Percentiles rank a stretch among this genome's conserved stretches.
Conservation (phyloP, 768 basidiomycete species). For the Boletus huronensis region DNA sequence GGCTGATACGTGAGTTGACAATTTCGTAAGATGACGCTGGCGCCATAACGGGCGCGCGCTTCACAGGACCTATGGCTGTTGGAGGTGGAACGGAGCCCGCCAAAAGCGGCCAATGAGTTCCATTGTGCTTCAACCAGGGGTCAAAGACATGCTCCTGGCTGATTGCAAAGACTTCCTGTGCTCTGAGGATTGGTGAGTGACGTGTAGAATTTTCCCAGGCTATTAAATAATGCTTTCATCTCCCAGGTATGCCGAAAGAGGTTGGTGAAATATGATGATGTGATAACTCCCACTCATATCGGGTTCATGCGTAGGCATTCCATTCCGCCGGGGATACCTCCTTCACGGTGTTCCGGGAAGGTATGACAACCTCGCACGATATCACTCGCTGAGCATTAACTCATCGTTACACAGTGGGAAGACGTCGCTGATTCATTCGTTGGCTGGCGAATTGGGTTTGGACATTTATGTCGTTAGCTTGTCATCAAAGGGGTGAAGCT, state of each 20-base stretch:
- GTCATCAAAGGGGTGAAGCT: constrained; percentile 76
- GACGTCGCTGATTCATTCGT: constrained; percentile 80
- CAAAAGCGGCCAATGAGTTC: constrained; percentile 90
- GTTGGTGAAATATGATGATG: constrained; percentile 39
- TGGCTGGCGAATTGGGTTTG: constrained; percentile 80
- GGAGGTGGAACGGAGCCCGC: constrained; percentile 86
- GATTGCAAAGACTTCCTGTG: constrained; percentile 84
- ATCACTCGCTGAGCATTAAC: constrained; percentile 12
- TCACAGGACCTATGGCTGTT: constrained; percentile 63
- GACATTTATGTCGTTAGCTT: constrained; percentile 91
- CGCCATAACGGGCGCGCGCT: constrained; percentile 1
- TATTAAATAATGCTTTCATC: constrained; percentile 17
- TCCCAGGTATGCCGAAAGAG: constrained; percentile 84
- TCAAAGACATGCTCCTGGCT: constrained; percentile 85
- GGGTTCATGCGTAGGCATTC: constrained; percentile 55
- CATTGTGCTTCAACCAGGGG: constrained; percentile 86
- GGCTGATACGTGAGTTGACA: constrained; percentile 72
- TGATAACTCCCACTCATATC: constrained; percentile 21
- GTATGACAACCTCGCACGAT: constrained; percentile 33
- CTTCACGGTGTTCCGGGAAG: constrained; percentile 85
- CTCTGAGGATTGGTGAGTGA: constrained; percentile 78
- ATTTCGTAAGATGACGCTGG: constrained; percentile 5
- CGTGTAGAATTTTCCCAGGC: constrained; percentile 16
- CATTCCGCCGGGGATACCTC: constrained; percentile 83
- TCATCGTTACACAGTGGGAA: constrained; percentile 55